Evolutionary conservation across 495 filamentous ascomycete genomes (phyloP).

Genomic region (Tricharina praecox): DNA sequence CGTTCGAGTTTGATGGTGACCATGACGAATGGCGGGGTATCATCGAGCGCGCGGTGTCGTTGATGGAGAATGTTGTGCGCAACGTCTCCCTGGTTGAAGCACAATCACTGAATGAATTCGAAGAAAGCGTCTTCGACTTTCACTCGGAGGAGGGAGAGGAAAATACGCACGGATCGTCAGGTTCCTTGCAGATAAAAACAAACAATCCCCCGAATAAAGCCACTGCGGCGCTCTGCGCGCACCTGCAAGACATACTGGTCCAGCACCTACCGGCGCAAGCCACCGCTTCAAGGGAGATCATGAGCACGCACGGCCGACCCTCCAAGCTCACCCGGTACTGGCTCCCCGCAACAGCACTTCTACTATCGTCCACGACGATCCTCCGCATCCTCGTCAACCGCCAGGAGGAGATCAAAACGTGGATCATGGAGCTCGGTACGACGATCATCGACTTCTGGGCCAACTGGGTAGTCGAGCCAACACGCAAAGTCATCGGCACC

Average conservation of each 20-base stretch:
- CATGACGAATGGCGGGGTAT: constrained; percentile 52
- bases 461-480: constrained; percentile 86
- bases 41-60: constrained; percentile 50
- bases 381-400: constrained; percentile 55
- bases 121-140: constrained; percentile 47
- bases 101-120: constrained; percentile 46
- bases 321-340: constrained; percentile 68
- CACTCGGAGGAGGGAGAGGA: constrained; percentile 27
- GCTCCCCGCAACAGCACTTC: constrained; percentile 48
- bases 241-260: constrained; percentile 48
- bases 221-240: constrained; percentile 45
- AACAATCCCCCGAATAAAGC: not conserved
- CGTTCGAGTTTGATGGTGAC: constrained; percentile 35
- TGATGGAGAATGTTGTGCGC: constrained; percentile 66
- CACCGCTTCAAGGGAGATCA: constrained; percentile 32
- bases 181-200: not conserved
- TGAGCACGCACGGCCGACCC: constrained; percentile 52
- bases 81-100: constrained; percentile 39
- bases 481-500: constrained; percentile 66
- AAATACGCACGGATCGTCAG: not conserved
- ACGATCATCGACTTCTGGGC: constrained; percentile 79
- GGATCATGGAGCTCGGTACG: constrained; percentile 55
- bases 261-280: constrained; percentile 44
- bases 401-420: constrained; percentile 53
- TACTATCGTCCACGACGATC: constrained; percentile 66